Evolutionary conservation across 1,139 yeast genomes (phyloP).

Genomic region (Pichia sp.): DNA sequence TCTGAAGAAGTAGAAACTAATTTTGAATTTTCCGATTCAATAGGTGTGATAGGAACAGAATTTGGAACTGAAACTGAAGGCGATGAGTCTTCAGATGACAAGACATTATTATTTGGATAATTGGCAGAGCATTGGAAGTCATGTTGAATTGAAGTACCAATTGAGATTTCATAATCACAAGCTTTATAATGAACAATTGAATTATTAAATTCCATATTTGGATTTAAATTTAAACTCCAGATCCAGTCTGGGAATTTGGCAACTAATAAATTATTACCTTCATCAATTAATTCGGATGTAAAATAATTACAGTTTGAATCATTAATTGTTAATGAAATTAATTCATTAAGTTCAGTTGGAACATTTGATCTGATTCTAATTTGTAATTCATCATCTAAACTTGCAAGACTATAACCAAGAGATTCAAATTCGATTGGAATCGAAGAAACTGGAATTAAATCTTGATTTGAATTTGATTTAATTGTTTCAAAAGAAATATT

Average conservation of each 20-base stretch:
- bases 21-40: background rate
- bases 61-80: background rate
- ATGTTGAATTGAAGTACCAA: background rate
- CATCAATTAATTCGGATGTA: constrained; percentile 4
- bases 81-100: background rate
- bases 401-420: constrained; percentile 1
- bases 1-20: background rate
- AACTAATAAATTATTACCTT: background rate
- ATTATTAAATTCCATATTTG: background rate
- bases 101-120: background rate
- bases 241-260: constrained; percentile 6
- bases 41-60: background rate
- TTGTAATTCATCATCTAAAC: constrained; percentile 3
- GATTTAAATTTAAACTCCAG: background rate
- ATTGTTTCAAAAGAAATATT: background rate
- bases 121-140: background rate
- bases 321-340: constrained; percentile 2
- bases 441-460: background rate
- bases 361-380: constrained; percentile 1
- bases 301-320: background rate
- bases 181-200: constrained; percentile 5
- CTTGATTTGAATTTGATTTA: background rate
- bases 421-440: constrained; percentile 2
- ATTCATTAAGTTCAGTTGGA: background rate
- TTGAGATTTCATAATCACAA: background rate